Evolutionary conservation across 163 green algal species (phyloP), one percentile per base, ranked within the genome.

Genomic region (Scenedesmus sp.): DNA sequence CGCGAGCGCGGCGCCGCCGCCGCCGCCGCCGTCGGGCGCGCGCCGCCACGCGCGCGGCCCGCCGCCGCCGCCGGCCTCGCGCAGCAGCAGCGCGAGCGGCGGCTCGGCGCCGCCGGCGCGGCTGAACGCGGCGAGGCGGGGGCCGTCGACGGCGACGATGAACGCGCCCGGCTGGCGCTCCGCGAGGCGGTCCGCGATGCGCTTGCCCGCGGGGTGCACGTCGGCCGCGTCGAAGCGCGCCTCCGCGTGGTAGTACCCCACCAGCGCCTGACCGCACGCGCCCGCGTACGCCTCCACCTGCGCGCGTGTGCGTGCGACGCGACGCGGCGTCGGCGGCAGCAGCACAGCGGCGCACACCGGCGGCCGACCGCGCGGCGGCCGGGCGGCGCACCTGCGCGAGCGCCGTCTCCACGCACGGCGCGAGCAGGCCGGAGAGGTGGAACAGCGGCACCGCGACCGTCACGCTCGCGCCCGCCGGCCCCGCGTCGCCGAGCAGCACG

Each of bases 211-310:
- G 20, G 72, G 64, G 51, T 81, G 63, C 14, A 87, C 58, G 17
- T 90, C 88, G 11, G 50, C 54, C 7, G 89, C 81, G 10, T 72
- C 70, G 15, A 89, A 83, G 13, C 77, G 76, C 9, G 87, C 80
- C 31, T 93, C 90, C 29, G 77, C 86, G 63, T 95, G 89, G 72
- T 95, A 95, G 66, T 92, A 92, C 20, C 90, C 90, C 14, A 95
- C 74, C 17, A 95, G 58, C 33, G 82, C 13, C 9, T 89, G 71
- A 7, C 36, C 63, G 22, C 71, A 11, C 54, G 83, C 57, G 26
- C 70, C 60, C 24, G 77, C 80, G 64, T 80, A 83, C 0, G 56
- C 67, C 18, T 91, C 81, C 0, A 87, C 78, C 89, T 94, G 77
- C 44, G 24, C 7, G 39, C 7, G 39, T 47, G 39, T 47, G 39